phyloP scores from a whole-genome alignment of 2,329 filamentous ascomycete species.

The Ambrosiella cleistominuta region DNA sequence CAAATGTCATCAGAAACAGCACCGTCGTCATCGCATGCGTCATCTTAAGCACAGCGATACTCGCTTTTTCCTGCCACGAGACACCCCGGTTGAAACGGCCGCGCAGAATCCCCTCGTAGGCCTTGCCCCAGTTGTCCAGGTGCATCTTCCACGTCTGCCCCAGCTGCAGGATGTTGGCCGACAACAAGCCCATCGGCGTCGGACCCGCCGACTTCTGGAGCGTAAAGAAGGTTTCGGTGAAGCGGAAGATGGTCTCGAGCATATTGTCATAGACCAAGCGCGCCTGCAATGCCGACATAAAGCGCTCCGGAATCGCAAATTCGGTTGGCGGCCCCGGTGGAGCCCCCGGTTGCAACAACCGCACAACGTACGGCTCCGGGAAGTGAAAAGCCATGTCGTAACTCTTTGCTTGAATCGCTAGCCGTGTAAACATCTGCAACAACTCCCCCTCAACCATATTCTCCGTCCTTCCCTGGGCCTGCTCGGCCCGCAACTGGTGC shows the following conservation, averaged over 20 bases:
- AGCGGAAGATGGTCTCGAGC: conserved; percentile 38
- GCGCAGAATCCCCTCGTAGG: conserved; percentile 37
- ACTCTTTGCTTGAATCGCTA: conserved; percentile 48
- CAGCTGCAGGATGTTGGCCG: conserved; percentile 29
- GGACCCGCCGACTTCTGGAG: conserved; percentile 22
- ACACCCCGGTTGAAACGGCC: conserved; percentile 31
- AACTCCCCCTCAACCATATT: conserved; percentile 40
- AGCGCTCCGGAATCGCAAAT: conserved; percentile 24
- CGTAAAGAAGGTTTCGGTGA: conserved; percentile 37
- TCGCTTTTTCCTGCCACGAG: conserved; percentile 38
- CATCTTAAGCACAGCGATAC: conserved; percentile 45
- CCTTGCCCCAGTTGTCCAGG: conserved; percentile 35
- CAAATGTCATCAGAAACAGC: conserved; percentile 43
- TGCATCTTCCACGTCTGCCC: conserved; percentile 31
- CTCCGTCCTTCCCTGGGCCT: conserved; percentile 20
- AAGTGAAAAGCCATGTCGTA: conserved; percentile 55
- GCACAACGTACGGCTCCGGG: conserved; percentile 42
- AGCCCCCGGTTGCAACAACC: conserved; percentile 20
- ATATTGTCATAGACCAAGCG: conserved; percentile 38
- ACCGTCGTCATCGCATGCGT: conserved; percentile 39
- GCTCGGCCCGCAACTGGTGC: conserved; percentile 32
- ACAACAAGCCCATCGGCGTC: conserved; percentile 36
- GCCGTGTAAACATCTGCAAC: conserved; percentile 43
- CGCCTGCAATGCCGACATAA: conserved; percentile 35
- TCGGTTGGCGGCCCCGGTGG: background rate